Base-by-base conservation (phyloP, 768 basidiomycete genomes). In the Leccinellum albellum region DNA sequence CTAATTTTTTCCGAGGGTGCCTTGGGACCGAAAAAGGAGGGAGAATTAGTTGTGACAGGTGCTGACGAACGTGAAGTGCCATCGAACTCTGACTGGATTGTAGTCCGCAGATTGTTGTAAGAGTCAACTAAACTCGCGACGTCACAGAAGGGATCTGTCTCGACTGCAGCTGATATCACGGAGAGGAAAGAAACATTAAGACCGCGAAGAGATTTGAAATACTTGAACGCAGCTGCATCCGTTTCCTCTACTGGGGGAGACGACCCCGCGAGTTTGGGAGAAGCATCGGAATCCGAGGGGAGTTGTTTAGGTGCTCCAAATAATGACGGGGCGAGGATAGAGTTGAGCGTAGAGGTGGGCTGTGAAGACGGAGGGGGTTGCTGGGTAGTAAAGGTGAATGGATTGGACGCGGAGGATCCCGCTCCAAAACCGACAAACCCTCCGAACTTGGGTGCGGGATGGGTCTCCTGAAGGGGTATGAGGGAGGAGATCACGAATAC, bases 91-190 rank as follows among this genome's bases (percentile, higher is more conserved):
- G 78, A 78, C 66, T 85, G 82, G 10, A 84, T 78, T 33, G 76
- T 74, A 28, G 75, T 68, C 6, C 89, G 82, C 23, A 83, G 65
- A 17, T 73, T 74, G 64, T 78, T 84, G 71, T 91, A 91, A 44
- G 77, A 77, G 57, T 84, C 81, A 9, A 87, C 61, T 6, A 86
- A 56, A 29, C 73, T 68, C n/a, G 79, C 72, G 12, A 89, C 66
- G 59, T 91, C 86, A n/a, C 73, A 67, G 67, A 90, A 91, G 2
- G 89, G 86, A 70, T 91, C 88, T 15, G 79, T 74, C 50, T 87
- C 82, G 21, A 88, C 75, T 21, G 82, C 80, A 57, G 80, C 79
- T 29, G 80, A 75, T 53, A 89, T 68, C 14, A 81, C 78, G n/a
- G 79, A 74, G 23, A 87, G 67, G 58, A 91, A 75, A 3, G 87